Evolutionary conservation across 768 basidiomycete species (phyloP), one percentile per base, ranked within the genome.

Genomic region (Russula lepida): DNA sequence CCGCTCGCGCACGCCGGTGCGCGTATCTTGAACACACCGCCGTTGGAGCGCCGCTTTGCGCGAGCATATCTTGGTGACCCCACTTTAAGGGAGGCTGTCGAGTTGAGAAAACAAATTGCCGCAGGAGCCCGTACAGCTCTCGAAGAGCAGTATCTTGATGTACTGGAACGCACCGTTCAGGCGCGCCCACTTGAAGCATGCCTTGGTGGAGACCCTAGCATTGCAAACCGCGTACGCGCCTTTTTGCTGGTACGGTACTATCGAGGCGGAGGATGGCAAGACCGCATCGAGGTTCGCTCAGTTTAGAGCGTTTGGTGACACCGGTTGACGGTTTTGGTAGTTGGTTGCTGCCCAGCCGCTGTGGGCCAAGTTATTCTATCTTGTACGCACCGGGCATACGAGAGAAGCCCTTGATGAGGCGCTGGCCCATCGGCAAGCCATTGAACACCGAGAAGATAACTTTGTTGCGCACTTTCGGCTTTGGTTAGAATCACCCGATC

Each of bases 281-380:
- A 89, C 59, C 79, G 85, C 56, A 85, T 97, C 61, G 94, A 98
- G 81, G 92, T 92, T 32, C 19, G 81, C 70, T 9, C 25, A 17
- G n/a, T 51, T 19, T 41, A 46, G 37, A 21, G 7, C 51, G 32
- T 35, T 23, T 27, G 5, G 4, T 41, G 12, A 19, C 2, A 17
- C 15, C 3, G 33, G n/a, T 35, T 56, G 37, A 62, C 6, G n/a
- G 15, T 37, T 33, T n/a, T 15, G 8, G 19, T 56, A 95, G 89
- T 75, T 93, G 60, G 84, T 95, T 25, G 85, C 88, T 58, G 89
- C 89, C 11, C 87, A 89, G 68, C 92, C 94, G 1, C 67, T 98
- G 13, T 99, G 94, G 93, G 95, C 95, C 11, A 86, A 91, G 59
- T 70, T 95, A n/a, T 98, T 91, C 74, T 95, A 88, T 74, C 81